These are phyloP conservation scores for Imleria badia DNA, from an alignment of 768 basidiomycete genomes.

Conservation along the genomic window DNA sequence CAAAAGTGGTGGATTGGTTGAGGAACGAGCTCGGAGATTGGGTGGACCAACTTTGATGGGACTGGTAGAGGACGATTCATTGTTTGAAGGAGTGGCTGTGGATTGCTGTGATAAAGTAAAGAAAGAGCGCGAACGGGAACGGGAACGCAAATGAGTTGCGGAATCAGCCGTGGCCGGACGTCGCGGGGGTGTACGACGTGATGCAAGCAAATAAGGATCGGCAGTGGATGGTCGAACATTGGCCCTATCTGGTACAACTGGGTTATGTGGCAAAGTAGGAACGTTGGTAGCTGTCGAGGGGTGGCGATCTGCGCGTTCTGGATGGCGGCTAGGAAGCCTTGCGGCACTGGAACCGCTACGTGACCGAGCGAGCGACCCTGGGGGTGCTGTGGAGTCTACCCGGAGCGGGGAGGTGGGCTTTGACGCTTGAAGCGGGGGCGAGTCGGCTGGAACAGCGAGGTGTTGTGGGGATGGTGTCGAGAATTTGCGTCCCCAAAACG, in stretches of 20 bases:
- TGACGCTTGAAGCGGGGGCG: slow-evolving; percentile 38
- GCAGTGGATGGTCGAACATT: slow-evolving; percentile 19
- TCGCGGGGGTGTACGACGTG: slow-evolving; percentile 18
- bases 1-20: slow-evolving; percentile 69
- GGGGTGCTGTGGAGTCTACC: slow-evolving; percentile 29
- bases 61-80: slow-evolving; percentile 1
- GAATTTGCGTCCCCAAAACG: slow-evolving; percentile 64
- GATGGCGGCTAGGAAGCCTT: slow-evolving; percentile 46
- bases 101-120: slow-evolving; percentile 28
- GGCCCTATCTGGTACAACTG: slow-evolving; percentile 2
- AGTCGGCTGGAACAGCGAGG: slow-evolving; percentile 30
- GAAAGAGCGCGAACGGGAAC: slow-evolving; percentile 32
- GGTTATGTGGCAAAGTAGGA: slow-evolving; percentile 14
- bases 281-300: slow-evolving; percentile 6
- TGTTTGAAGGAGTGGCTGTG: slow-evolving; percentile 12
- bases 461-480: slow-evolving; percentile 35
- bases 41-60: slow-evolving; percentile 27
- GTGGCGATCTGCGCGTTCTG: slow-evolving; percentile 30
- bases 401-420: slow-evolving; percentile 45
- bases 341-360: slow-evolving; percentile 22
- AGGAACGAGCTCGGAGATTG: slow-evolving; percentile 44
- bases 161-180: slow-evolving; percentile 48
- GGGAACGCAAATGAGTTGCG: slow-evolving; percentile 31
- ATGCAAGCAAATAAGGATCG: slow-evolving; percentile 11
- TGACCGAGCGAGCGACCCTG: slow-evolving; percentile 18